These are phyloP conservation scores for Dendryphion nanum DNA, from an alignment of 2,329 filamentous ascomycete species.

Conservation along the genomic window DNA sequence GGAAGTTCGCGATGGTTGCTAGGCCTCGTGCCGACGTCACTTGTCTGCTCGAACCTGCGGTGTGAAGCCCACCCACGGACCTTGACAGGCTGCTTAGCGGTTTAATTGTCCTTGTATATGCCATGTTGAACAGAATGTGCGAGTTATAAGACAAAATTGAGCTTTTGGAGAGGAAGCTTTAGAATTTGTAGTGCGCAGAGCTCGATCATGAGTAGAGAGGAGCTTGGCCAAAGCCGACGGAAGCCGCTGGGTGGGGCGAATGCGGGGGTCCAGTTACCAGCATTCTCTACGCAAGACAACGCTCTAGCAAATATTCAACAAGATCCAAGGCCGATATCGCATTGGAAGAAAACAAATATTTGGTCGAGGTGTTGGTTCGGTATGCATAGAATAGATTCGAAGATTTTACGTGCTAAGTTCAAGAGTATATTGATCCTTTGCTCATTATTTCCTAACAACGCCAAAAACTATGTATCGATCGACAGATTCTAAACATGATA, in stretches of 20 bases:
- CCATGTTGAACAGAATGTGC: slow-evolving; percentile 23
- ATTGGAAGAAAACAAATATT: background rate
- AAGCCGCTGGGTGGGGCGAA: slow-evolving; percentile 14
- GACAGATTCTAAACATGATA: too few relatives aligned
- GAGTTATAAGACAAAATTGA: too few relatives aligned
- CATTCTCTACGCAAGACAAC: too few relatives aligned
- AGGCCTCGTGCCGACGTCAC: slow-evolving; percentile 29
- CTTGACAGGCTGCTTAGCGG: slow-evolving; percentile 27
- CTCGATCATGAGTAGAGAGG: background rate
- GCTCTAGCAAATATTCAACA: too few relatives aligned
- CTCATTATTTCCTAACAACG: too few relatives aligned
- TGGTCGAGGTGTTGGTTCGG: too few relatives aligned
- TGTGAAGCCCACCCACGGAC: slow-evolving; percentile 21
- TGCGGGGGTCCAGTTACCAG: background rate
- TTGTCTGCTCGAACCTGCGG: slow-evolving; percentile 22
- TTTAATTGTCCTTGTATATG: slow-evolving; percentile 31
- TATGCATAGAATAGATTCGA: too few relatives aligned
- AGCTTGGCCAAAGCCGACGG: slow-evolving; percentile 12
- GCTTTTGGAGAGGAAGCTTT: too few relatives aligned
- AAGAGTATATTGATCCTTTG: too few relatives aligned
- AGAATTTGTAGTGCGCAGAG: background rate
- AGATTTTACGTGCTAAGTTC: too few relatives aligned
- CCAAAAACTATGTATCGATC: too few relatives aligned
- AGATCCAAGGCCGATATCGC: too few relatives aligned
- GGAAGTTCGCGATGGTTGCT: slow-evolving; percentile 77